Conservation (phyloP, 208 protist genomes). For the Wallacemonas rigidus region DNA sequence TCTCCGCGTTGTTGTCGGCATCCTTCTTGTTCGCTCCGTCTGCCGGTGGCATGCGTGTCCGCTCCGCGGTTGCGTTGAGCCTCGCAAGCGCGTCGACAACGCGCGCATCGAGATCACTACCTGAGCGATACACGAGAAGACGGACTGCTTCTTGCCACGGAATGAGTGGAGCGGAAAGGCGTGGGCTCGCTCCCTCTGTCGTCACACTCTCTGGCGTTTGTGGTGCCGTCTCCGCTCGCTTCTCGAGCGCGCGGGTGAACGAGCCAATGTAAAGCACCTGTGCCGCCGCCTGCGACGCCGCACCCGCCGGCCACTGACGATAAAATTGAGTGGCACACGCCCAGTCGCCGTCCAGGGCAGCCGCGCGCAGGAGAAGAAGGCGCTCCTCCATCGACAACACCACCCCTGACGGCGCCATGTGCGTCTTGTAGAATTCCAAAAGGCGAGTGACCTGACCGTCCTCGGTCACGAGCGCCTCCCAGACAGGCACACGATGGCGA, state of each 20-base stretch:
- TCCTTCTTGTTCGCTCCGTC: not conserved
- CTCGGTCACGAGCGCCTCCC: slow-evolving; percentile 21
- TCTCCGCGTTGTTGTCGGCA: not conserved
- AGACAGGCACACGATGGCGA: slow-evolving; percentile 27
- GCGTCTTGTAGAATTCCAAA: not conserved
- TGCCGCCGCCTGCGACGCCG: not conserved
- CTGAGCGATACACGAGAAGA: slow-evolving; percentile 1
- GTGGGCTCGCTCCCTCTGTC: too few species aligned
- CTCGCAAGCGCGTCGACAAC: not conserved
- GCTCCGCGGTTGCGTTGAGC: not conserved
- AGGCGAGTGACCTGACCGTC: not conserved
- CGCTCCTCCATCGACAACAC: not conserved
- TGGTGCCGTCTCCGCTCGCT: not conserved
- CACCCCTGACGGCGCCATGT: slow-evolving; percentile 4
- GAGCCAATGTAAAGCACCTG: slow-evolving; percentile 13
- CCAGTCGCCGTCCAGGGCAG: slow-evolving; percentile 10
- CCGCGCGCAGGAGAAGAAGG: slow-evolving; percentile 6
- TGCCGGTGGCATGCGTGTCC: not conserved
- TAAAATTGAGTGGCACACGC: slow-evolving; percentile 2
- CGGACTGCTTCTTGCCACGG: slow-evolving; percentile 12
- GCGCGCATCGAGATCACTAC: not conserved
- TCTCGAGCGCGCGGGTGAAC: slow-evolving; percentile 8
- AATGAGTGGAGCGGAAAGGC: not conserved
- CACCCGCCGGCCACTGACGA: slow-evolving; percentile 3
- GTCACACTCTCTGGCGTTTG: not conserved